Evolutionary conservation across 495 filamentous ascomycete genomes (phyloP), one percentile per base, ranked within the genome.

Genomic region (Arthonia radiata): DNA sequence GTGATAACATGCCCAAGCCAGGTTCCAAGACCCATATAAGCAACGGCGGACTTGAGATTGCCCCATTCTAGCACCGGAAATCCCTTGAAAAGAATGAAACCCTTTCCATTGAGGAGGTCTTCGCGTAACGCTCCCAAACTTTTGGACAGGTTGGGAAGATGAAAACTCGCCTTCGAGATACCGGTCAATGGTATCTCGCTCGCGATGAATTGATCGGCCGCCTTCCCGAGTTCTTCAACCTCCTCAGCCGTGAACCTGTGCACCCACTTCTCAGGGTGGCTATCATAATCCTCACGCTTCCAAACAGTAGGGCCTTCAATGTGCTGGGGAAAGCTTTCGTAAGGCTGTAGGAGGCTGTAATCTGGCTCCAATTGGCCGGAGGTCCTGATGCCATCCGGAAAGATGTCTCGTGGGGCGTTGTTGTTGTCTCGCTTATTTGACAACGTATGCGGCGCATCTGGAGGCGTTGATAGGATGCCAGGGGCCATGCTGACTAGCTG

Each of bases 21-120:
- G 2, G 73, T 71, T n/a, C 79, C 78, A 1, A 91, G 53, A 17
- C 80, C 80, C 71, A 91, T 80, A 49, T 89, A 90, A 13, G 76
- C 79, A 15, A 74, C 65, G 13, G 80, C 79, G 8, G 66, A 73
- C 49, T 86, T 91, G 33, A 63, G 57, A 28, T 63, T 57, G n/a
- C 69, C 62, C 80, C 80, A 91, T 44, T 62, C 48, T 27, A 56
- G 34, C 8, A 76, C 71, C 4, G 79, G 80, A 34, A 90, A 64
- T 16, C 69, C 66, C 47, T 81, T 82, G 48, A 86, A 81, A n/a
- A 89, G 54, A 34, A 78, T 71, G 48, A 91, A 90, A 3, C 80
- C 80, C 41, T 78, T 82, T 31, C 76, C 80, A 48, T 86, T 64
- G 23, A 89, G 43, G 2, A 89, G 52, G 33, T 82, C 75, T 5